phyloP scores from a whole-genome alignment of 106 monocot species.

The Platanthera zijinensis region DNA sequence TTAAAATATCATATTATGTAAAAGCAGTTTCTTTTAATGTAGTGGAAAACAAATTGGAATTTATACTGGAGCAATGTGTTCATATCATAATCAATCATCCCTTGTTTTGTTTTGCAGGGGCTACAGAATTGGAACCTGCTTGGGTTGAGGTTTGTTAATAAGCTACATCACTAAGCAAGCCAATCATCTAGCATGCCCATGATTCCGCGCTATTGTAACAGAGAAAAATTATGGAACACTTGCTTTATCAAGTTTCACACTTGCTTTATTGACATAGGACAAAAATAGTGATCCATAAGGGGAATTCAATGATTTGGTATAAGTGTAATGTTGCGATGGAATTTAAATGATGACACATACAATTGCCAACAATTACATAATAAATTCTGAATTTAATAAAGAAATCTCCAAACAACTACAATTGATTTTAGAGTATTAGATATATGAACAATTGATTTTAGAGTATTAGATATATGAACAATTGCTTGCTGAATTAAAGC shows the following conservation, averaged over 20 bases:
- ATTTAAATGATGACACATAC: too few species aligned
- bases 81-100: background rate
- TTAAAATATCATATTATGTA: background rate
- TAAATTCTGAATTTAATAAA: too few species aligned
- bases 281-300: too few species aligned
- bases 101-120: conserved; percentile 45
- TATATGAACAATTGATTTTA: too few species aligned
- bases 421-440: too few species aligned
- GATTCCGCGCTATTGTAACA: background rate
- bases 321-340: too few species aligned
- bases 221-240: background rate
- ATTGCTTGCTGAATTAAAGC: too few species aligned
- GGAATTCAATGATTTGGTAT: too few species aligned
- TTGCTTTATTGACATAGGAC: too few species aligned
- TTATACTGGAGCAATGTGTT: background rate
- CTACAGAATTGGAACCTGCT: conserved; percentile 73
- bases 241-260: background rate
- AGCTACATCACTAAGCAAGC: background rate
- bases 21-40: background rate
- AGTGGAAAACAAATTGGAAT: background rate
- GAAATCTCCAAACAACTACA: too few species aligned
- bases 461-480: too few species aligned
- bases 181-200: background rate
- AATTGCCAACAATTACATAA: too few species aligned
- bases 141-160: conserved; percentile 77